Percentiles rank a stretch among this genome's conserved stretches.
phyloP scores from a whole-genome alignment of 2,329 filamentous ascomycete species.

The Colletotrichum musicola region DNA sequence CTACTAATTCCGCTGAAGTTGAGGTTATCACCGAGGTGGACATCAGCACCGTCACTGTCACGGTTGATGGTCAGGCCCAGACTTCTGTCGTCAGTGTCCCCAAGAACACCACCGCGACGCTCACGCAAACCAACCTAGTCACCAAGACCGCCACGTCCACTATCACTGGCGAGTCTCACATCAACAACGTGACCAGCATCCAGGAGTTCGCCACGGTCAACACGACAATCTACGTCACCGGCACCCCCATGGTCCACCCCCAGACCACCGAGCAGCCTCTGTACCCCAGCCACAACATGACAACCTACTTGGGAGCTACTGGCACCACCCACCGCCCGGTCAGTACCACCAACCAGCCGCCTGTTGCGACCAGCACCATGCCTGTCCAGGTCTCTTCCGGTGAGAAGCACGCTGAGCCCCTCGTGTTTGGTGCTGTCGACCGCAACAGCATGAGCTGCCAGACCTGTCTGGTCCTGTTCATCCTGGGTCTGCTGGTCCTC shows the following conservation, averaged over 20 bases:
- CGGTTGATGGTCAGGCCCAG: constrained; percentile 39
- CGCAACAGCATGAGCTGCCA: constrained; percentile 47
- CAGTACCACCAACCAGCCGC: constrained; percentile 8
- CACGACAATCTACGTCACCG: constrained; percentile 43
- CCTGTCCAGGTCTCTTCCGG: constrained; percentile 49
- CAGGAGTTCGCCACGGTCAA: constrained; percentile 12
- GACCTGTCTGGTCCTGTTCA: constrained; percentile 52
- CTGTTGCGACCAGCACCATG: constrained; percentile 34
- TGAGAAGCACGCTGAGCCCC: constrained; percentile 48
- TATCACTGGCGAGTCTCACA: constrained; percentile 33
- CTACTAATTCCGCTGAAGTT: constrained; percentile 42
- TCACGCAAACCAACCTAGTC: constrained; percentile 42
- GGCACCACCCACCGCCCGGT: not conserved
- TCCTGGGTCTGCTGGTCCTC: constrained; percentile 48
- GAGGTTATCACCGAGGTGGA: constrained; percentile 48
- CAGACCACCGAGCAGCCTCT: constrained; percentile 43
- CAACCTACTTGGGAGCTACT: constrained; percentile 36
- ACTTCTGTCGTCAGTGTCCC: constrained; percentile 22
- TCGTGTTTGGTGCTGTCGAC: constrained; percentile 45
- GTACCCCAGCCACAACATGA: constrained; percentile 43
- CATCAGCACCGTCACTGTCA: constrained; percentile 45
- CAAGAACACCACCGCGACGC: constrained; percentile 48
- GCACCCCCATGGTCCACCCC: constrained; percentile 33
- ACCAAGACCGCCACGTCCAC: constrained; percentile 37
- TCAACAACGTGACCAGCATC: constrained; percentile 23